phyloP scores from a whole-genome alignment of 352 stramenopile species.

The Globisporangium viniferum region DNA sequence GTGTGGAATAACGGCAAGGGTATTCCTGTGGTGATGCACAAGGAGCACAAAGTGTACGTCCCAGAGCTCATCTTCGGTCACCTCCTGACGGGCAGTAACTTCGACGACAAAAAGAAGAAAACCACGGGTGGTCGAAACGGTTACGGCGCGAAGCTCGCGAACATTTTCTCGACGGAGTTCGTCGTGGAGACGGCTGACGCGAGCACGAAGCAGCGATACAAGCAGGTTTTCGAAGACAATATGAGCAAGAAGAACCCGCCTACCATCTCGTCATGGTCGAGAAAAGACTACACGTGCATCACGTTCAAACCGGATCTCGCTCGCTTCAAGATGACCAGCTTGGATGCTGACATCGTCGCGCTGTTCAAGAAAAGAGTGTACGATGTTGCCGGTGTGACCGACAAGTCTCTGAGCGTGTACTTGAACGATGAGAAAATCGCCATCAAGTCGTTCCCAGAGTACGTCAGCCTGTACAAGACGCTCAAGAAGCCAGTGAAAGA shows the following conservation, averaged over 20 bases:
- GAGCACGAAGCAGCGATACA: conserved; percentile 92
- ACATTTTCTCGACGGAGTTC: conserved; percentile 99
- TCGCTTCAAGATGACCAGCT: conserved; percentile 89
- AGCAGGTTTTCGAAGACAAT: conserved; percentile 89
- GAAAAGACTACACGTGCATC: conserved; percentile 94
- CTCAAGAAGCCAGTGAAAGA: conserved; percentile 19
- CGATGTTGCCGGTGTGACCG: conserved; percentile 95
- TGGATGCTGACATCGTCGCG: conserved; percentile 93
- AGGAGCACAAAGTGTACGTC: conserved; percentile 97
- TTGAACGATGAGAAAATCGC: conserved; percentile 93
- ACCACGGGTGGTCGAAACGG: conserved; percentile 95
- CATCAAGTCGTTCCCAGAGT: conserved; percentile 93
- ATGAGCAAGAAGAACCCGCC: conserved; percentile 92
- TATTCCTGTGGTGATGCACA: conserved; percentile 96
- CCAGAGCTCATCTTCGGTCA: conserved; percentile 98
- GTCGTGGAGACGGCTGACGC: conserved; percentile 97
- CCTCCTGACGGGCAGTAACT: conserved; percentile 97
- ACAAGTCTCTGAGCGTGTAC: conserved; percentile 90
- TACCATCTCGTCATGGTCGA: conserved; percentile 78
- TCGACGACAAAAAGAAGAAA: conserved; percentile 97
- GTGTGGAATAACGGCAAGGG: conserved; percentile 98
- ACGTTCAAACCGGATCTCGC: conserved; percentile 95
- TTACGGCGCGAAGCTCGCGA: conserved; percentile 98
- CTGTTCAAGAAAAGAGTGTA: conserved; percentile 97
- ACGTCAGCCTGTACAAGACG: conserved; percentile 89